Conservation (phyloP, 257 asterid species). For the Marsdenia floribunda region DNA sequence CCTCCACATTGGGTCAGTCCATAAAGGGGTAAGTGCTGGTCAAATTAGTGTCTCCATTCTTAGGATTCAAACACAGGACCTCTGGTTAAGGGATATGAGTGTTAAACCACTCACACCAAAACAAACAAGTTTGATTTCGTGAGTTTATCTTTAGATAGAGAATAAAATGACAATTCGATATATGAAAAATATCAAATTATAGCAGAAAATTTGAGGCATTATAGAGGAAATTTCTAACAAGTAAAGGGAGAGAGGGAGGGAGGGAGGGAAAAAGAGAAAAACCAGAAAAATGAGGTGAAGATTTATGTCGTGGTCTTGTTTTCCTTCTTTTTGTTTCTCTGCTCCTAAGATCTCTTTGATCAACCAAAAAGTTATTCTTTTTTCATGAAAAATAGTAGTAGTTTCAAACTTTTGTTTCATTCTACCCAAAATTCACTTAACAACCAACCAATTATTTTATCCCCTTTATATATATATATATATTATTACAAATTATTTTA, state of each 20-base stretch:
- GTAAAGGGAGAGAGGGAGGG: neutral
- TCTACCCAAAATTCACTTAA: neutral
- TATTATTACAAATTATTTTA: neutral
- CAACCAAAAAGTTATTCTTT: neutral
- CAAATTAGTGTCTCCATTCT: no score
- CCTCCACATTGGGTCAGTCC: no score
- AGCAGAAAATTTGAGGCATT: neutral
- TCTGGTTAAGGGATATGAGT: no score
- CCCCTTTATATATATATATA: neutral
- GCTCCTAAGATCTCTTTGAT: neutral
- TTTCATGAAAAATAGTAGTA: neutral
- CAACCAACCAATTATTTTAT: neutral
- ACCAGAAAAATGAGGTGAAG: slow-evolving; percentile 13
- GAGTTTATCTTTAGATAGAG: no score
- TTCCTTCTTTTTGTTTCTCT: neutral
- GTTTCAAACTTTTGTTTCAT: neutral
- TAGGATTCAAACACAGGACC: no score
- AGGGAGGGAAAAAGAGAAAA: no score
- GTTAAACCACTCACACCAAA: no score
- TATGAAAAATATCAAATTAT: neutral
- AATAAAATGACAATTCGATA: no score
- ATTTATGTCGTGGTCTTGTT: neutral
- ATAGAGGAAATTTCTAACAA: slow-evolving; percentile 21
- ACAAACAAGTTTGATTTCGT: no score
- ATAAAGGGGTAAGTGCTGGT: no score